Percentiles rank a stretch among this genome's conserved stretches.
phyloP scores from a whole-genome alignment of 352 stramenopile species.

The Phytophthora podocarpi region DNA sequence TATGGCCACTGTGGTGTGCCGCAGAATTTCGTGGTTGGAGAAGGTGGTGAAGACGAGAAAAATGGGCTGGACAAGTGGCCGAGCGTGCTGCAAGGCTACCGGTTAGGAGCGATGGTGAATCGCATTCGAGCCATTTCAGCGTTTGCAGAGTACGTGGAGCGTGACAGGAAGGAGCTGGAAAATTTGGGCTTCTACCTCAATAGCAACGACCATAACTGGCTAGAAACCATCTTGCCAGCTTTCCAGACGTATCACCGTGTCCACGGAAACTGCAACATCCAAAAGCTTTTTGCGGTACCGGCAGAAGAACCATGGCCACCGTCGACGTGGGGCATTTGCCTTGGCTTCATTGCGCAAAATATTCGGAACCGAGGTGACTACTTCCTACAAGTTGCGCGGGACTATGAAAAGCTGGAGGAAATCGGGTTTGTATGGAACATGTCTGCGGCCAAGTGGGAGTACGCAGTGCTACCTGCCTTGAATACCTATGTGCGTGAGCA shows the following conservation, averaged over 20 bases:
- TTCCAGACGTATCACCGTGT: constrained; percentile 47
- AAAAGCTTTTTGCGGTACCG: constrained; percentile 45
- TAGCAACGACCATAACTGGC: constrained; percentile 55
- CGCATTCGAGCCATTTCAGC: constrained; percentile 38
- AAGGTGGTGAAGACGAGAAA: constrained; percentile 10
- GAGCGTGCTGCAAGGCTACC: constrained; percentile 36
- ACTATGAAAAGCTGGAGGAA: constrained; percentile 46
- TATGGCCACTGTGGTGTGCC: constrained; percentile 48
- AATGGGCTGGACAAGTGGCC: constrained; percentile 28
- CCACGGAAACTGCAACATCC: constrained; percentile 50
- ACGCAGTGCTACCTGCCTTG: constrained; percentile 51
- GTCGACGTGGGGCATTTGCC: constrained; percentile 38
- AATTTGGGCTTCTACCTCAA: constrained; percentile 57
- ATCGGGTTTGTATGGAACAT: constrained; percentile 68
- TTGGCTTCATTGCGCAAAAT: constrained; percentile 65
- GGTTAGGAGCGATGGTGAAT: constrained; percentile 56
- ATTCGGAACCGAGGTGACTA: constrained; percentile 57
- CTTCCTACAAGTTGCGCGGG: constrained; percentile 52
- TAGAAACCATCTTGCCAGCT: constrained; percentile 51
- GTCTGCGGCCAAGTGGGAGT: constrained; percentile 47
- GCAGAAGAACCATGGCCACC: constrained; percentile 40
- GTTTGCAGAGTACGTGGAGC: constrained; percentile 40
- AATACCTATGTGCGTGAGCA: constrained; percentile 46
- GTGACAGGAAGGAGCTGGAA: constrained; percentile 39
- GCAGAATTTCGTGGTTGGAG: constrained; percentile 44